Evolutionary conservation across 352 stramenopile species (phyloP).

Genomic region (Phytopythium kandeliae): DNA sequence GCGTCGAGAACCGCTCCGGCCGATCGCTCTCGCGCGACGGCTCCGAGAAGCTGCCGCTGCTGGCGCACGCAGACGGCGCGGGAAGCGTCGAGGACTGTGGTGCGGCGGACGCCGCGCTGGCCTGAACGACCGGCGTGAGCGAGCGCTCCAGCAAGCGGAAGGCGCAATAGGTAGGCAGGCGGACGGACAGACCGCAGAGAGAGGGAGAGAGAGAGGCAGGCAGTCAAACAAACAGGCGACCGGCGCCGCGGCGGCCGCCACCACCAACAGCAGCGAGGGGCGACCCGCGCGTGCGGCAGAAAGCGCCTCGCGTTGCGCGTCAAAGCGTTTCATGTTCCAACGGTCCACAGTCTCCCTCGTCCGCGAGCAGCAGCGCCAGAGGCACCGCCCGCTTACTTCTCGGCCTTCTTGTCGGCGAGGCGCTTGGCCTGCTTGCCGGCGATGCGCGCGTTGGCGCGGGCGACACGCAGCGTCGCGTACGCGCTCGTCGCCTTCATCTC

Average conservation of each 20-base stretch:
- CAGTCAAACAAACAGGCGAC: too few species aligned
- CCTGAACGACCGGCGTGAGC: slow-evolving; percentile 16
- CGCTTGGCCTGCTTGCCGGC: slow-evolving; percentile 88
- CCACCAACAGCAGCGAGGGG: too few species aligned
- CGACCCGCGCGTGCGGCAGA: too few species aligned
- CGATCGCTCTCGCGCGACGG: slow-evolving; percentile 7
- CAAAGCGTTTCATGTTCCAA: slow-evolving; percentile 57
- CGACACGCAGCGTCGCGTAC: slow-evolving; percentile 79
- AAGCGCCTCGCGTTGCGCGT: slow-evolving; percentile 39
- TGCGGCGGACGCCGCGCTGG: slow-evolving; percentile 6
- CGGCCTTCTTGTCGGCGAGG: slow-evolving; percentile 85
- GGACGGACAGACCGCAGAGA: too few species aligned
- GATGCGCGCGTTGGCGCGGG: slow-evolving; percentile 82
- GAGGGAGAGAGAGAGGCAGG: too few species aligned
- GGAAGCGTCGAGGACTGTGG: too few species aligned
- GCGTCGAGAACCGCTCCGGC: slow-evolving; percentile 11
- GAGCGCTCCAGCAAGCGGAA: too few species aligned
- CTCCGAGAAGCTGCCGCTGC: slow-evolving; percentile 40
- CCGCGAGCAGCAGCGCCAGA: slow-evolving; percentile 9
- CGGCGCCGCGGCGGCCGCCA: too few species aligned
- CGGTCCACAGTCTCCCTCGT: slow-evolving; percentile 51
- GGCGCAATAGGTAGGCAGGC: too few species aligned
- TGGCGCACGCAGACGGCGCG: slow-evolving; percentile 20
- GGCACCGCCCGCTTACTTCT: slow-evolving; percentile 54
- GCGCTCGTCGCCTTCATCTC: slow-evolving; percentile 85